Evolutionary conservation across 345 rosid species (phyloP), one percentile per base, ranked within the genome.

Genomic region (Hibiscus tridactylites): DNA sequence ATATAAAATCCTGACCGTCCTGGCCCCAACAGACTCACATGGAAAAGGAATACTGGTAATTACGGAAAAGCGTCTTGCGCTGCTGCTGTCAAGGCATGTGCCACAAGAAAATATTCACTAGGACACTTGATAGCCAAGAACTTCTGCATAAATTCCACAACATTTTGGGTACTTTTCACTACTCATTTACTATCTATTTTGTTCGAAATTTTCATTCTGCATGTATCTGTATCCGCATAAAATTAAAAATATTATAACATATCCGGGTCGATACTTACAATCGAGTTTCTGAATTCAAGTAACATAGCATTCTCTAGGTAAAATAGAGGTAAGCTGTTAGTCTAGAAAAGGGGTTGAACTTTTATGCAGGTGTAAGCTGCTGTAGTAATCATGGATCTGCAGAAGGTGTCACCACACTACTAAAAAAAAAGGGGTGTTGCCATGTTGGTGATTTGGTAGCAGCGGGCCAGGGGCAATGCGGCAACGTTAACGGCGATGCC

Each of bases 21-120:
- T 1, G 9, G 9, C 42, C 9, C 42, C 42, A 37, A 37, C 42
- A 37, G 42, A 37, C 42, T 37, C 70, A 46, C 47, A 53, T 46
- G 70, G 54, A 47, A 64, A 46, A 66, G 11, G 21, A 66, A 66
- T 3, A 26, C 70, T 24, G 70, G 37, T 47, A 66, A 66, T 66
- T 6, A 46, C 70, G 47, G 70, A 66, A 65, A 44, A 47, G 70
- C 15, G 47, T 66, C 70, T 28, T 47, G 8, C 13, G 7, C 37
- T 66, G 70, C 17, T 8, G 39, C 56, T 26, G 39, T 26, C 13
- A 26, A 13, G 57, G 35, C 70, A 66, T 47, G 57, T 47, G 70
- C 21, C 42, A 19, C 9, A 12, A 13, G 7, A 64, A 39, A 47
- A 66, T 21, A 66, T 66, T 47, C 70, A 47, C 57, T 26, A 3